Conservation (phyloP, 192 early-diverging fungal genomes). For the Rhizophagus sp. region DNA sequence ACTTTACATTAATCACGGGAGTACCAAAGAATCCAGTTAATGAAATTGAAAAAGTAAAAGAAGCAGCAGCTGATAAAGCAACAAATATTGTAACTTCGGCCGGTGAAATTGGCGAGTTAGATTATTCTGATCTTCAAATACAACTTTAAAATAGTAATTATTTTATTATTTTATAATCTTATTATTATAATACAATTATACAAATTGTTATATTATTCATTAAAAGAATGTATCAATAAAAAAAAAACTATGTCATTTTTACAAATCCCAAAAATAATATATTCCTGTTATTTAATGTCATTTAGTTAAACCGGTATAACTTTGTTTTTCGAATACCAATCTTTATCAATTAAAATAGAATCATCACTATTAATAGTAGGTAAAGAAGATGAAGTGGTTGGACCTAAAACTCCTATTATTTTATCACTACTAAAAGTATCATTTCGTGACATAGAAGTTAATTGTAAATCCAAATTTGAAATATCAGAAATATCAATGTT, state of each 20-base stretch:
- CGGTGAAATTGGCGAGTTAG: neutral
- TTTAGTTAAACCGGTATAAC: neutral
- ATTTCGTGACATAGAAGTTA: neutral
- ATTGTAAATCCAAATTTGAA: neutral
- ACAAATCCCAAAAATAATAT: too few species aligned
- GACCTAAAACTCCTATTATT: neutral
- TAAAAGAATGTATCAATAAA: neutral
- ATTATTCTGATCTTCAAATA: constrained; percentile 16
- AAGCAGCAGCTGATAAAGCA: neutral
- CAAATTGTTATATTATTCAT: neutral
- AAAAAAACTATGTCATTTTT: too few species aligned
- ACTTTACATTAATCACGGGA: constrained; percentile 17
- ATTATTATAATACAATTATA: neutral
- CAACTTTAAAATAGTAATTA: neutral
- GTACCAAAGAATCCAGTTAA: constrained; percentile 16
- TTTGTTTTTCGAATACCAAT: neutral
- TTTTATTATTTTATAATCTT: too few species aligned
- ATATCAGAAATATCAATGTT: neutral
- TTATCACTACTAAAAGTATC: neutral
- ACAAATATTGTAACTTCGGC: neutral
- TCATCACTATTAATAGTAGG: neutral
- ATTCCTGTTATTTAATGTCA: neutral
- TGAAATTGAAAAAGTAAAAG: neutral
- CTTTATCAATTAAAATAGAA: neutral
- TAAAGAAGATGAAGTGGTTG: neutral